These are phyloP conservation scores for Pythium sp. DNA, from an alignment of 352 stramenopile genomes.

Conservation along the genomic window DNA sequence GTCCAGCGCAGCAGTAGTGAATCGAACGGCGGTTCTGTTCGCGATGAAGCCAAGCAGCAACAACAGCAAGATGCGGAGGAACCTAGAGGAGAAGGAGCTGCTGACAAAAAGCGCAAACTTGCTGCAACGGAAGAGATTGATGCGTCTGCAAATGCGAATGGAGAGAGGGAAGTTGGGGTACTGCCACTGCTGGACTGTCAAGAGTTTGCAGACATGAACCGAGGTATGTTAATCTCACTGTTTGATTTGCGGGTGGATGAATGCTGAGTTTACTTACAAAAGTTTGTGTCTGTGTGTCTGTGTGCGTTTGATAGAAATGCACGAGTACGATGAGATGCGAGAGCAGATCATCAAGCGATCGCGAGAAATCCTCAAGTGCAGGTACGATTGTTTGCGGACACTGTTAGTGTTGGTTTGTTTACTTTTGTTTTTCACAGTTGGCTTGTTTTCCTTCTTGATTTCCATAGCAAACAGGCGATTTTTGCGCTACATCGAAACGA, in stretches of 20 bases:
- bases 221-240: slow-evolving; percentile 15
- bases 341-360: slow-evolving; percentile 95
- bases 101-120: slow-evolving; percentile 11
- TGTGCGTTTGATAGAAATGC: slow-evolving; percentile 81
- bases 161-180: background rate
- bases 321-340: slow-evolving; percentile 89
- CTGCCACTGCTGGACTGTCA: slow-evolving; percentile 33
- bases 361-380: slow-evolving; percentile 93
- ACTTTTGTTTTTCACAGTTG: background rate
- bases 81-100: slow-evolving; percentile 2
- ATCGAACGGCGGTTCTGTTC: background rate
- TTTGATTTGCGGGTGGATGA: background rate
- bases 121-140: background rate
- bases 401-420: too few relatives aligned
- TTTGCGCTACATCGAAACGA: slow-evolving; percentile 92
- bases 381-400: slow-evolving; percentile 38
- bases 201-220: slow-evolving; percentile 58
- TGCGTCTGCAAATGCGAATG: background rate
- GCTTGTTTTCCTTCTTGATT: background rate
- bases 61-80: background rate
- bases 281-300: background rate
- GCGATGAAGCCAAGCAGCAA: background rate
- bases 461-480: slow-evolving; percentile 90
- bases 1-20: slow-evolving; percentile 2
- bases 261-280: background rate